Evolutionary conservation across 257 asterid species (phyloP).

Genomic region (Petunia secreta): DNA sequence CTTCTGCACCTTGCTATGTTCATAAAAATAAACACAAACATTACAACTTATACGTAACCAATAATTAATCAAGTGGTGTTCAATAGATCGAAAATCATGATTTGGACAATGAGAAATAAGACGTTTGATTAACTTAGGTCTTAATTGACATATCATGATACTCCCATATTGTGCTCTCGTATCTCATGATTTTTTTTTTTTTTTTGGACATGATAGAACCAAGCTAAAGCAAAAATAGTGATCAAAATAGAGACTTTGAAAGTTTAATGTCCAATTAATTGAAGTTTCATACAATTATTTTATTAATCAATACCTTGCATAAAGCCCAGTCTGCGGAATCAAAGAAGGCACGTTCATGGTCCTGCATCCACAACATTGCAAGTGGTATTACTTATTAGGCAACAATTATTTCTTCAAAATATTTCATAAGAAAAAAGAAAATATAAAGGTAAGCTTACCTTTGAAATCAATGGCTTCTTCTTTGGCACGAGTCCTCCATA

Average conservation of each 20-base stretch:
- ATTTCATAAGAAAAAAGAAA: background rate
- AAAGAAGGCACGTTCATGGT: conserved; percentile 78
- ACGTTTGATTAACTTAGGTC: too few species aligned
- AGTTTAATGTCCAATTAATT: background rate
- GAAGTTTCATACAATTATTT: background rate
- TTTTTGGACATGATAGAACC: background rate
- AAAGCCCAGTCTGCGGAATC: conserved; percentile 96
- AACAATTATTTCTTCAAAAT: background rate
- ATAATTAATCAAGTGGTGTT: too few species aligned
- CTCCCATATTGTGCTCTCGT: background rate
- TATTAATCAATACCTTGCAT: conserved; percentile 56
- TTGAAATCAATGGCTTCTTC: conserved; percentile 84
- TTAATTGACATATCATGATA: too few species aligned
- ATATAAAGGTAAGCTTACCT: conserved; percentile 44
- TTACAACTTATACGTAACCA: background rate
- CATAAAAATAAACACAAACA: conserved; percentile 4
- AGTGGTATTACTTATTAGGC: background rate
- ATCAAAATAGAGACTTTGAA: background rate
- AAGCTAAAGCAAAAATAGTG: background rate
- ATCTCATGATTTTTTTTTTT: background rate
- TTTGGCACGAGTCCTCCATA: conserved; percentile 79
- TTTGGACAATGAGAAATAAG: too few species aligned
- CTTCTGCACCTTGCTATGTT: conserved; percentile 77
- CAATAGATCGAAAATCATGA: too few species aligned
- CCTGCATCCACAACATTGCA: conserved; percentile 42